Conservation (phyloP, 495 filamentous ascomycete species). For the Tuber indicum region DNA sequence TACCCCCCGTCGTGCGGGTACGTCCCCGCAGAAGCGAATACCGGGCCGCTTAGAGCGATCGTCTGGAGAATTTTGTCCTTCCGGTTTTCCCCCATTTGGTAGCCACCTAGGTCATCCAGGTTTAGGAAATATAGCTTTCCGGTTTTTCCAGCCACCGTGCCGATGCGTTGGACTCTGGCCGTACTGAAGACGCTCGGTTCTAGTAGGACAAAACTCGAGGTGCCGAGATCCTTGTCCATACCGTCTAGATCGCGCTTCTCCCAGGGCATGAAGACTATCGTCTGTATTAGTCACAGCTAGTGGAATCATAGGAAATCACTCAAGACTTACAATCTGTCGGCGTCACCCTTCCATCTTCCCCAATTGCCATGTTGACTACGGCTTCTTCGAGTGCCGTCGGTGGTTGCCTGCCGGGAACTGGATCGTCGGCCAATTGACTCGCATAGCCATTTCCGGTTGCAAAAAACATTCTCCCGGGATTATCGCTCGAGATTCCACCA, state of each 20-base stretch:
- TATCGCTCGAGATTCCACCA: conserved; percentile 42
- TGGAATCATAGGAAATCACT: conserved; percentile 2
- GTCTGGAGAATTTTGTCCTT: conserved; percentile 44
- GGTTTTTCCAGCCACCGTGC: conserved; percentile 40
- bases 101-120: conserved; percentile 40
- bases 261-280: conserved; percentile 41
- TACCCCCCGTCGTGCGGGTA: conserved; percentile 48
- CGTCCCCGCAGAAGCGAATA: conserved; percentile 45
- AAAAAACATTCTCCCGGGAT: conserved; percentile 43
- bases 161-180: conserved; percentile 40
- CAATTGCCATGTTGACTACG: conserved; percentile 44
- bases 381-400: conserved; percentile 43
- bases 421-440: conserved; percentile 40
- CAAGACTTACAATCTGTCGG: conserved; percentile 32
- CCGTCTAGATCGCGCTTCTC: conserved; percentile 43
- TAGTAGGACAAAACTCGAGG: conserved; percentile 44
- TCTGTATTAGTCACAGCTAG: conserved; percentile 34
- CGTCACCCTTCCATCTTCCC: conserved; percentile 40
- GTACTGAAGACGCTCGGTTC: conserved; percentile 44
- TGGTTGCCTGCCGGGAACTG: conserved; percentile 42
- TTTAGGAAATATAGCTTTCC: conserved; percentile 42
- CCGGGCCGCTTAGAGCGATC: conserved; percentile 40
- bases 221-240: conserved; percentile 42
- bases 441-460: conserved; percentile 43
- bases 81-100: conserved; percentile 43